These are phyloP conservation scores for Solanum clarkiae DNA, from an alignment of 257 asterid species.

Conservation along the genomic window DNA sequence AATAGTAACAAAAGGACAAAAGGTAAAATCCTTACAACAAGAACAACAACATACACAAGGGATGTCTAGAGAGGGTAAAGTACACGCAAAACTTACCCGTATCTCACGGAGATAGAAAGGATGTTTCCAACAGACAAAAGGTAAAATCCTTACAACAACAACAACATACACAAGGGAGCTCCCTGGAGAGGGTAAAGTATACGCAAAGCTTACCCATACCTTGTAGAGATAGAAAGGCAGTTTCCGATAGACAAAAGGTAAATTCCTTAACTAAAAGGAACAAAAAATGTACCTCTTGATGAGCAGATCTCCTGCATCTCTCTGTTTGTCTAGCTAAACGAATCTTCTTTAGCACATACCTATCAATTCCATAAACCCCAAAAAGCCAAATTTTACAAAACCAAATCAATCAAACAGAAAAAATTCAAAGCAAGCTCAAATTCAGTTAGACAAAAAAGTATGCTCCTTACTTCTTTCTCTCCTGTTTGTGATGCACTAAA, in stretches of 20 bases:
- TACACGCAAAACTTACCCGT: background rate
- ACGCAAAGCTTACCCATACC: background rate
- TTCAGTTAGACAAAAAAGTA: background rate
- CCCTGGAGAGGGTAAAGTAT: background rate
- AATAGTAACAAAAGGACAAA: background rate
- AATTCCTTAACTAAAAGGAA: background rate
- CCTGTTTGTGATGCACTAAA: conserved; percentile 86
- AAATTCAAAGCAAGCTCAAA: conserved; percentile 1
- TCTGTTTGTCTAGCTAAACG: conserved; percentile 96
- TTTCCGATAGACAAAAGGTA: background rate
- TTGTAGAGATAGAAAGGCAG: background rate
- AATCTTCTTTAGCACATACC: conserved; percentile 95
- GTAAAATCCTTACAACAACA: background rate
- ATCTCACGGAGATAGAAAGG: background rate
- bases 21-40: background rate
- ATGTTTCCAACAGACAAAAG: background rate
- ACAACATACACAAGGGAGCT: background rate
- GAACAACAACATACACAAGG: background rate
- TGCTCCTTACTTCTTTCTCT: conserved; percentile 55
- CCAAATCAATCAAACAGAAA: background rate
- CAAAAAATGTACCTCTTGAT: conserved; percentile 64
- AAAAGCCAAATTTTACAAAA: background rate
- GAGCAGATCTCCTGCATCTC: conserved; percentile 98
- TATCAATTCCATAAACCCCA: conserved; percentile 14
- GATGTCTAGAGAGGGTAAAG: background rate